These are phyloP conservation scores for Ensete glaucum DNA, from an alignment of 176 grass and related monocot species.

Conservation along the genomic window DNA sequence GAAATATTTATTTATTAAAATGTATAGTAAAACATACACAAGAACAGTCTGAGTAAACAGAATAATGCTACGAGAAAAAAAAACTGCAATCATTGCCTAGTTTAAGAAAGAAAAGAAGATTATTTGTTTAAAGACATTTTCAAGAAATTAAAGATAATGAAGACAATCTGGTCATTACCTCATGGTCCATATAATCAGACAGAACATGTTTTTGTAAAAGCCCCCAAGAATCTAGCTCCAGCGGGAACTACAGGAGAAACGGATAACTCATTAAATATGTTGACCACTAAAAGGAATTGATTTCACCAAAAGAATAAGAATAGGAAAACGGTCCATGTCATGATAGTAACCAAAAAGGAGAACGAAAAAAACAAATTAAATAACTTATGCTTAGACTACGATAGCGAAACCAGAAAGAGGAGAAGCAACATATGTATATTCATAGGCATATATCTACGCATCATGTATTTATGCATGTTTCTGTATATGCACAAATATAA, in stretches of 20 bases:
- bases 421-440: too few species aligned
- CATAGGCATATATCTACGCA: too few species aligned
- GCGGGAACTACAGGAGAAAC: slow-evolving; percentile 64
- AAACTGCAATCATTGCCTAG: background rate
- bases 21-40: too few species aligned
- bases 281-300: background rate
- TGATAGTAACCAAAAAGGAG: background rate
- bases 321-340: too few species aligned
- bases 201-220: slow-evolving; percentile 73
- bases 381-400: background rate
- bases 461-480: too few species aligned
- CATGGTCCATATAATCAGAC: slow-evolving; percentile 72
- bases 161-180: slow-evolving; percentile 31
- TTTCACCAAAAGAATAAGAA: background rate
- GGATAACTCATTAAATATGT: background rate
- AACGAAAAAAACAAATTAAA: background rate
- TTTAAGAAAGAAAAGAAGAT: background rate
- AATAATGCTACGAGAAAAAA: too few species aligned
- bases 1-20: too few species aligned
- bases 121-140: background rate
- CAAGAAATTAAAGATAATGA: background rate
- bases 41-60: too few species aligned
- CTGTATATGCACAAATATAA: background rate
- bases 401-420: background rate
- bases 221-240: slow-evolving; percentile 82